Evolutionary conservation across 768 basidiomycete species (phyloP).

Genomic region (Auricularia auricula-judae): DNA sequence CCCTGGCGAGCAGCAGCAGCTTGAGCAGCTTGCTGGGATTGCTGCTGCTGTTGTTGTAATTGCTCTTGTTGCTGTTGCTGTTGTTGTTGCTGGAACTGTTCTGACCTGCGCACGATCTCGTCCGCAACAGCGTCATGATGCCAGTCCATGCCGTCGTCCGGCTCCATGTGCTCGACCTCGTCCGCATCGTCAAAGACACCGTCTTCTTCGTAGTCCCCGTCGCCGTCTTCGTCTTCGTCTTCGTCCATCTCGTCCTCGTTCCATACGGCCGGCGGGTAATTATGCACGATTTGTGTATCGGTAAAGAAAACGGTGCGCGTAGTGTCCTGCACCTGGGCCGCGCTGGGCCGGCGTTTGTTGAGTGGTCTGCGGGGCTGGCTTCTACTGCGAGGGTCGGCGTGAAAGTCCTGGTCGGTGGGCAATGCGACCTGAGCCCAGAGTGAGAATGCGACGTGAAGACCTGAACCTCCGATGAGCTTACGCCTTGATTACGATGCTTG

Average conservation of each 20-base stretch:
- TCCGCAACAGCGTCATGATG: conserved; percentile 41
- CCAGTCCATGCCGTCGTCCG: conserved; percentile 83
- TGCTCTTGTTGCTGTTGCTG: conserved; percentile 23
- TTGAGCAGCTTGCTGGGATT: background rate
- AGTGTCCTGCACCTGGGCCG: conserved; percentile 2
- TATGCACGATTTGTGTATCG: conserved; percentile 38
- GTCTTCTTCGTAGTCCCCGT: conserved; percentile 21
- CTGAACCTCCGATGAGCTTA: conserved; percentile 36
- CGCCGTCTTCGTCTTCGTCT: background rate
- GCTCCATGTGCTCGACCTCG: conserved; percentile 35
- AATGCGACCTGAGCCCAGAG: background rate
- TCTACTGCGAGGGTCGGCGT: background rate
- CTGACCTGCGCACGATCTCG: conserved; percentile 23
- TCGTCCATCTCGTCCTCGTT: conserved; percentile 51
- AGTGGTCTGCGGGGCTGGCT: background rate
- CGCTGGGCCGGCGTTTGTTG: background rate
- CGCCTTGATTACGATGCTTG: conserved; percentile 95
- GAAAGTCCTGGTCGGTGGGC: background rate
- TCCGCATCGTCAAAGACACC: conserved; percentile 25
- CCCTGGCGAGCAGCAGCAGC: conserved; percentile 28
- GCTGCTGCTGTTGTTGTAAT: conserved; percentile 21
- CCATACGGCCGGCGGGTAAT: conserved; percentile 78
- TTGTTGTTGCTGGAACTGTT: conserved; percentile 1
- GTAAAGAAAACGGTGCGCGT: conserved; percentile 54
- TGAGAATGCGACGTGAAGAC: conserved; percentile 59